Evolutionary conservation across 208 protist genomes (phyloP).

Genomic region (Tritrichomonas foetus): DNA sequence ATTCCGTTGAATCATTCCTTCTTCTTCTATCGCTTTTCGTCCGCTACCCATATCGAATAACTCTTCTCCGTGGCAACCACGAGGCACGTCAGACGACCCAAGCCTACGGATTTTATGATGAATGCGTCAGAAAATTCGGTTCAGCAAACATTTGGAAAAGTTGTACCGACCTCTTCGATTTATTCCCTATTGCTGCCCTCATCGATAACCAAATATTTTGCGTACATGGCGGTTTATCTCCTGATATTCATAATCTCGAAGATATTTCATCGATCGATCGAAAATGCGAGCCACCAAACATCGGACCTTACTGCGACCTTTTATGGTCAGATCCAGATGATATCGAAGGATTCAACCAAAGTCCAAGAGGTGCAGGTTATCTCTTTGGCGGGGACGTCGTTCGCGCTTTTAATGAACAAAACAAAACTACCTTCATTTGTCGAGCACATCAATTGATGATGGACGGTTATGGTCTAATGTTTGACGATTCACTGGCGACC

Average conservation of each 20-base stretch:
- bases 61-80: conserved; percentile 82
- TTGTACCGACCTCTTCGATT: conserved; percentile 99
- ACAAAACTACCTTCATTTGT: conserved; percentile 80
- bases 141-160: conserved; percentile 80
- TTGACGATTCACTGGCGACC: conserved; percentile 60
- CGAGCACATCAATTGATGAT: conserved; percentile 65
- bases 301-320: conserved; percentile 95
- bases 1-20: conserved; percentile 77
- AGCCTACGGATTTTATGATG: conserved; percentile 98
- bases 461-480: conserved; percentile 67
- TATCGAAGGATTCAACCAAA: conserved; percentile 87
- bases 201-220: conserved; percentile 65
- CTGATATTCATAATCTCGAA: conserved; percentile 69
- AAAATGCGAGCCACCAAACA: conserved; percentile 83
- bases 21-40: conserved; percentile 76
- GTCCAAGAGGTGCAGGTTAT: conserved; percentile 94
- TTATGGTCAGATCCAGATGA: conserved; percentile 93
- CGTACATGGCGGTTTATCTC: conserved; percentile 74
- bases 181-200: conserved; percentile 89
- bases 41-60: conserved; percentile 73
- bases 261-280: conserved; percentile 73
- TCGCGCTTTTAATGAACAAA: conserved; percentile 77
- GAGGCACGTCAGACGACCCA: conserved; percentile 81
- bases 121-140: conserved; percentile 65
- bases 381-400: conserved; percentile 96